Base-by-base conservation (phyloP, 345 rosid genomes). In the Lepidium africanum region DNA sequence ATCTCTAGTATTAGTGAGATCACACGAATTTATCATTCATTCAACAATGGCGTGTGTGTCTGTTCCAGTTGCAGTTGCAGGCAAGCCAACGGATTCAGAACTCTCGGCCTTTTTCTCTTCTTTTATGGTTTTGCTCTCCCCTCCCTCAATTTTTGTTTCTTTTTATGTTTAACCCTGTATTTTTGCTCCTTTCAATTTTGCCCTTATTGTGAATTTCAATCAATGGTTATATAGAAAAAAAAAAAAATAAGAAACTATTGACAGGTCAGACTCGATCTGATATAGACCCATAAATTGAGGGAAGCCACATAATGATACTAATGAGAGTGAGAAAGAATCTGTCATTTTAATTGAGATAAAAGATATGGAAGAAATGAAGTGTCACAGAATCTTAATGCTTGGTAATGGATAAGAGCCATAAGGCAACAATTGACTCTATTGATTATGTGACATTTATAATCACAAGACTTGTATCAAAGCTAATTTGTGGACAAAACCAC, bases 361-460 rank as follows among this genome's bases (percentile, higher is more conserved):
- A 10, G 0, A 47, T 16, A 33, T 46, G 67, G 42, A 33, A 33
- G 55, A 62, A 39, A 49, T 69, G 4, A 38, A 27, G 41, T 69
- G 65, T 69, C 48, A 56, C 27, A 46, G 57, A 46, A 21, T 56
- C 49, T 58, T 38, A 27, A 50, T 39, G 48, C 38, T 57, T 16
- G 1, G 33, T 21, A 25, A 25, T 58, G 73, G 66, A 69, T 49
- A 59, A 59, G 66, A 41, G 21, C 10, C 66, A 32, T 57, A 39
- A 49, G 59, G 67, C 50, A 59, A 21, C 51, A 7, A 41, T 6
- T 48, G 50, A 23, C 15, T 66, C 61, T 33, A 21, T n/a, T 17
- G 63, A 36, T 68, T 47, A 19, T 10, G 19, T 69, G 49, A 5
- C 57, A 37, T 11, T 23, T 48, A 36, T 42, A 15, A 54, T 35